Evolutionary conservation across 2,329 filamentous ascomycete species (phyloP).

Genomic region (Penicillium janthinellum): DNA sequence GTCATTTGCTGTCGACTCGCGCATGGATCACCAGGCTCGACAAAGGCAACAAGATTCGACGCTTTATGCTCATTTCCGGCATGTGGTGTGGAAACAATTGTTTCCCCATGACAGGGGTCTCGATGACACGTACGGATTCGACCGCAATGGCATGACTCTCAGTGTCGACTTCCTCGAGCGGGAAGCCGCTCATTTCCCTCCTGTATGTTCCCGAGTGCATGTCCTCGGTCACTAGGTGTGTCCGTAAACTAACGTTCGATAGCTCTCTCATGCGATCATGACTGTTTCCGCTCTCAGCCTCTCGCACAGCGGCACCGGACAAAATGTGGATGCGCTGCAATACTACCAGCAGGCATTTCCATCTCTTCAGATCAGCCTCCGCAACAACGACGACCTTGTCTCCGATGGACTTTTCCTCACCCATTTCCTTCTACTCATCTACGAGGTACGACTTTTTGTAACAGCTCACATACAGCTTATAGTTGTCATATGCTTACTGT

Average conservation of each 20-base stretch:
- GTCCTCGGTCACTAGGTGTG: conserved; percentile 5
- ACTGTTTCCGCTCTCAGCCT: conserved; percentile 59
- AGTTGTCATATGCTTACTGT: background rate
- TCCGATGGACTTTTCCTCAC: conserved; percentile 60
- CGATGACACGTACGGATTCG: conserved; percentile 23
- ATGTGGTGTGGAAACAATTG: conserved; percentile 46
- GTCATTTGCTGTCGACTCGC: conserved; percentile 17
- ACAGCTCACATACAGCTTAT: conserved; percentile 6
- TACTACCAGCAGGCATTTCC: conserved; percentile 59
- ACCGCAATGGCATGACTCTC: conserved; percentile 28
- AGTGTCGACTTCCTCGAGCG: conserved; percentile 49
- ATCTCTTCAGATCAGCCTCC: conserved; percentile 48
- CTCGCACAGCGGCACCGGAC: conserved; percentile 48
- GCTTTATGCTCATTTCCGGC: conserved; percentile 44
- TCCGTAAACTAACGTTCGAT: conserved; percentile 5
- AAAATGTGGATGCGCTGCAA: conserved; percentile 54
- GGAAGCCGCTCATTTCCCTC: conserved; percentile 53
- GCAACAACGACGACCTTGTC: conserved; percentile 53
- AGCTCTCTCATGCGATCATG: conserved; percentile 62
- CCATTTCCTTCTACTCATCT: conserved; percentile 59
- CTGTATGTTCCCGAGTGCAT: conserved; percentile 44
- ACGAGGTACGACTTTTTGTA: conserved; percentile 49
- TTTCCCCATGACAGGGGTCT: conserved; percentile 31
- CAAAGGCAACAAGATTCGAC: conserved; percentile 35
- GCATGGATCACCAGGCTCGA: conserved; percentile 26